These are phyloP conservation scores for Microascus cirrosus DNA, from an alignment of 2,329 filamentous ascomycete genomes.

Conservation along the genomic window DNA sequence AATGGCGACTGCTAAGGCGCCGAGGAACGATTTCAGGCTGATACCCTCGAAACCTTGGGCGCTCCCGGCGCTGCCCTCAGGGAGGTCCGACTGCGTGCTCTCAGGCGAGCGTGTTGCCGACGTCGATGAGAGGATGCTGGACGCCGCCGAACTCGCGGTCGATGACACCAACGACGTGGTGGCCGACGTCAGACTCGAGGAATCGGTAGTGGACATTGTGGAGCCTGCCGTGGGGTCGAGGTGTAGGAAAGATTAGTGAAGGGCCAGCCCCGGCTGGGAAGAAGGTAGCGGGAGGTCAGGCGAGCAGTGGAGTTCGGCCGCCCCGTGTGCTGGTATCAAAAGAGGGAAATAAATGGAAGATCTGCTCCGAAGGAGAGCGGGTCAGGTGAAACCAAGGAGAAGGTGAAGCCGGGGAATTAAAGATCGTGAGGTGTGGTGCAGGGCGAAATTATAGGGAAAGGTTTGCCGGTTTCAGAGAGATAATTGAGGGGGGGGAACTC, in stretches of 20 bases:
- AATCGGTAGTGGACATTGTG: not conserved
- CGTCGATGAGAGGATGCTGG: conserved; percentile 4
- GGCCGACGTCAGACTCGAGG: not conserved
- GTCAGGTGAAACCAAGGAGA: not conserved
- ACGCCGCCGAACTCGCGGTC: conserved; percentile 1
- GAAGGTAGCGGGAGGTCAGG: not conserved
- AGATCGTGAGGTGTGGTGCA: not conserved
- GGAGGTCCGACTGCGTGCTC: not conserved
- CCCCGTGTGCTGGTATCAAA: not conserved
- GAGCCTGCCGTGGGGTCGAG: not conserved
- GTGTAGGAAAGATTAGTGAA: not conserved
- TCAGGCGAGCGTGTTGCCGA: conserved; percentile 2
- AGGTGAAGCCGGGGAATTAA: not conserved
- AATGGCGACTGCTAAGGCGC: conserved; percentile 51
- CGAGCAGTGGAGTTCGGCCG: not conserved
- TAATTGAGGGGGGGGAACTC: not conserved
- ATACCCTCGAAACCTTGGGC: conserved; percentile 24
- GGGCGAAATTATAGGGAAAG: not conserved
- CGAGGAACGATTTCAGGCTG: conserved; percentile 46
- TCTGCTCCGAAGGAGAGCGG: not conserved
- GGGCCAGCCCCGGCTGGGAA: not conserved
- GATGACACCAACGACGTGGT: conserved; percentile 3
- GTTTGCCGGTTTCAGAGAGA: not conserved
- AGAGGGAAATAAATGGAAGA: not conserved
- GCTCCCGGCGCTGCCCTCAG: conserved; percentile 3